Conservation (phyloP, 305 asterid species). For the Ilex paraguariensis region DNA sequence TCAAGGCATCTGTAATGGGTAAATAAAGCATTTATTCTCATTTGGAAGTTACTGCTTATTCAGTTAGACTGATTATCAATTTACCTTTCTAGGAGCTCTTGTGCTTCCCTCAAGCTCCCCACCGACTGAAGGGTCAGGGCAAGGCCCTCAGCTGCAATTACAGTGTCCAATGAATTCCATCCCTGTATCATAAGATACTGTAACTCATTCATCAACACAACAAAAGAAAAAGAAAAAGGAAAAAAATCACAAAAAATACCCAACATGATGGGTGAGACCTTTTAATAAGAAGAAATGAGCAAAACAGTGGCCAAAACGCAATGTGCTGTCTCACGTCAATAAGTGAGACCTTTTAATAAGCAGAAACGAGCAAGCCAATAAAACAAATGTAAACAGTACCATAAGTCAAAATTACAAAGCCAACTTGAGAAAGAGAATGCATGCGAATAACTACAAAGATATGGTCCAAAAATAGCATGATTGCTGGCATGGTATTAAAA, state of each 20-base stretch:
- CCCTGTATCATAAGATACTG: conserved; percentile 43
- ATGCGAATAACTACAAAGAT: no score
- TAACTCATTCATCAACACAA: not conserved
- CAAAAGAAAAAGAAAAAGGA: not conserved
- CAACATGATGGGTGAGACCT: not conserved
- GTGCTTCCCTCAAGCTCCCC: conserved; percentile 73
- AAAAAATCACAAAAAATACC: conserved; percentile 1
- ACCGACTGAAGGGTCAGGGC: conserved; percentile 65
- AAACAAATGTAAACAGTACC: not conserved
- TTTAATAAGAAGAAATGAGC: no score
- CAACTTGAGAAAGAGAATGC: no score
- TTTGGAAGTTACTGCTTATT: conserved; percentile 14
- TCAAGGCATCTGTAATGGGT: conserved; percentile 70
- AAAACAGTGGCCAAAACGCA: no score
- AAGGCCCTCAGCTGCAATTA: conserved; percentile 82
- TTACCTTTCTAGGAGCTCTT: conserved; percentile 73
- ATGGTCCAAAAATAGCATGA: no score
- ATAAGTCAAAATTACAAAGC: no score
- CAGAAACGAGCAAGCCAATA: no score
- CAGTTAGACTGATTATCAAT: conserved; percentile 14
- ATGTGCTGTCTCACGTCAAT: no score
- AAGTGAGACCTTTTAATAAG: not conserved
- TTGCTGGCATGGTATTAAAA: no score
- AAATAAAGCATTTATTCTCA: conserved; percentile 23
- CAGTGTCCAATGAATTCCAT: conserved; percentile 76